Evolutionary conservation across 208 protist species (phyloP).

Genomic region (Trypanosoma platydactyli): DNA sequence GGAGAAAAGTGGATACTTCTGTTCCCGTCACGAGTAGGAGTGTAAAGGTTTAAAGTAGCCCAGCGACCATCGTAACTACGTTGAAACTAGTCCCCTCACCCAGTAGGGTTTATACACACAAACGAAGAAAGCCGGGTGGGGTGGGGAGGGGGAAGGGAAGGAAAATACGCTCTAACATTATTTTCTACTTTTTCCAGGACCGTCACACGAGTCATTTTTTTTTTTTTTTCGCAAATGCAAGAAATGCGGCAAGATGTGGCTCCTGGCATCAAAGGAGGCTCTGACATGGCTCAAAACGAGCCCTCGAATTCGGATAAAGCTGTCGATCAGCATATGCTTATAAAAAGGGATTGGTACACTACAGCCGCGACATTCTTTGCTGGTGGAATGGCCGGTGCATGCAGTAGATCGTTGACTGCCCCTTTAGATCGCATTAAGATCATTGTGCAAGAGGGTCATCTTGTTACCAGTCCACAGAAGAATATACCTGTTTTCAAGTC

Average conservation of each 20-base stretch:
- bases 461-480: constrained; percentile 33
- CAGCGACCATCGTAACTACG: no score
- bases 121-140: not conserved
- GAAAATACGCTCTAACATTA: no score
- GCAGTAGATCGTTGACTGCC: constrained; percentile 85
- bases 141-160: not conserved
- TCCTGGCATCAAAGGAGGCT: not conserved
- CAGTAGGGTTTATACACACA: not conserved
- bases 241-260: not conserved
- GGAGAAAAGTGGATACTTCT: not conserved
- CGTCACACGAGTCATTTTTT: no score
- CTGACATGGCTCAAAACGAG: not conserved
- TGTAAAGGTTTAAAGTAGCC: no score
- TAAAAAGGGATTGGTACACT: constrained; percentile 79
- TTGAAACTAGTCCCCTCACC: no score
- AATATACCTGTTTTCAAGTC: constrained; percentile 36
- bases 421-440: constrained; percentile 92
- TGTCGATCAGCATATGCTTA: constrained; percentile 22
- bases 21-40: no score
- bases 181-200: no score
- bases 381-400: constrained; percentile 79
- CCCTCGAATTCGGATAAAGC: not conserved
- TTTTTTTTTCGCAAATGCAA: no score
- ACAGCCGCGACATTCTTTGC: constrained; percentile 79
- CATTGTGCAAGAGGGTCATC: constrained; percentile 90